Conservation (phyloP, 2,329 filamentous ascomycete genomes). For the Epichloe gansuensis region DNA sequence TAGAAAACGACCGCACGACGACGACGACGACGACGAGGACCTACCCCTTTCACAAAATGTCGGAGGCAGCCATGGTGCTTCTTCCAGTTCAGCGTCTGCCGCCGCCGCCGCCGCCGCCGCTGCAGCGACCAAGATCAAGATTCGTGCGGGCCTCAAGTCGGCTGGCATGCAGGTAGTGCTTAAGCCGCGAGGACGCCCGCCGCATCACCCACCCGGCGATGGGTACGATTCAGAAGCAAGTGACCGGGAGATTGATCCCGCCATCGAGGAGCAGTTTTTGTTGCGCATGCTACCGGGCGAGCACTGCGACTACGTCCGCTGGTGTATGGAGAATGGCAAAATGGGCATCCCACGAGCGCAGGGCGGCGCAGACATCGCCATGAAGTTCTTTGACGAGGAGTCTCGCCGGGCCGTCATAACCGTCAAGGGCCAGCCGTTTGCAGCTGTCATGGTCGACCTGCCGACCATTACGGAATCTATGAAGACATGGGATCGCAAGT, state of each 20-base stretch:
- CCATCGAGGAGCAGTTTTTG: conserved; percentile 81
- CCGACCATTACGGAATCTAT: conserved; percentile 81
- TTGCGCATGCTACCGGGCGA: conserved; percentile 78
- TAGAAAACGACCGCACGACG: conserved; percentile 49
- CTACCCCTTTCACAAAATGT: conserved; percentile 18
- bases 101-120: conserved; percentile 13
- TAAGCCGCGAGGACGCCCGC: conserved; percentile 55
- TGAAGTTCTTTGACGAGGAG: conserved; percentile 69
- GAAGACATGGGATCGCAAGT: conserved; percentile 86
- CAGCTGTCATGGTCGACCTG: conserved; percentile 68
- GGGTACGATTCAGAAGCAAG: conserved; percentile 96
- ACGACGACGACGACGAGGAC: conserved; percentile 40
- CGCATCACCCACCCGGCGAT: conserved; percentile 62
- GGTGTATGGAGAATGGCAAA: conserved; percentile 62
- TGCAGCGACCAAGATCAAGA: conserved; percentile 41
- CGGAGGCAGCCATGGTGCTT: not conserved
- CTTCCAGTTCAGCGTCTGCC: not conserved
- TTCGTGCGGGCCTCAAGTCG: conserved; percentile 28
- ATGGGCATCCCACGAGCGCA: conserved; percentile 54
- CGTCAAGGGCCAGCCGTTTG: conserved; percentile 59
- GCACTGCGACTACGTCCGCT: conserved; percentile 72
- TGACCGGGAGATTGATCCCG: conserved; percentile 75
- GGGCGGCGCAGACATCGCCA: conserved; percentile 63
- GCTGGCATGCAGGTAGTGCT: conserved; percentile 31
- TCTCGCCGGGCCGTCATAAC: conserved; percentile 61